Conservation (phyloP, 2,329 filamentous ascomycete species). For the Xylogone sp. region DNA sequence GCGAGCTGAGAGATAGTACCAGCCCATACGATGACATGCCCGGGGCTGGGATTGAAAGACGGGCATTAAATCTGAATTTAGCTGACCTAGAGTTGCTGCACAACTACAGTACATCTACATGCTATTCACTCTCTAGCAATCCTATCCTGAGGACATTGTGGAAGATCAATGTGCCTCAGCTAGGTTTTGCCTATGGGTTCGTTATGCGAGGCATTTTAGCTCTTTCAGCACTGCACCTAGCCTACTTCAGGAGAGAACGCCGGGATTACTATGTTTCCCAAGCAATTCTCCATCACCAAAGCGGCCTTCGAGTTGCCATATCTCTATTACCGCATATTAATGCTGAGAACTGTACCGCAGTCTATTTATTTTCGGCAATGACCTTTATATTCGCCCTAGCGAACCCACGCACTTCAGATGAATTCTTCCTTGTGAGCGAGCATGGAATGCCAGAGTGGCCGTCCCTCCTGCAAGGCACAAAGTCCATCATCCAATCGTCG, state of each 20-base stretch:
- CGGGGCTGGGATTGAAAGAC: not conserved
- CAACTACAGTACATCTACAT: constrained; percentile 47
- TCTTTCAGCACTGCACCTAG: constrained; percentile 45
- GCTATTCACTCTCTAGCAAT: constrained; percentile 40
- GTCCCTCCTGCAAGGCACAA: constrained; percentile 31
- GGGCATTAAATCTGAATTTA: constrained; percentile 27
- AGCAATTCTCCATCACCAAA: constrained; percentile 33
- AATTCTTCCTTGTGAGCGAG: constrained; percentile 32
- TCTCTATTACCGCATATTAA: constrained; percentile 29
- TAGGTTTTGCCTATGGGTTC: constrained; percentile 42
- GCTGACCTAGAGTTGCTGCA: constrained; percentile 49
- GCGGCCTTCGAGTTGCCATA: constrained; percentile 24
- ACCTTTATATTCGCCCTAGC: constrained; percentile 34
- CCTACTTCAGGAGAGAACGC: constrained; percentile 33
- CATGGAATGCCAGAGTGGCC: constrained; percentile 35
- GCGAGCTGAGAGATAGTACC: not conserved
- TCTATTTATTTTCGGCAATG: constrained; percentile 36
- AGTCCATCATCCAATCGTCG: constrained; percentile 28
- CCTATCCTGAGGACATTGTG: constrained; percentile 40
- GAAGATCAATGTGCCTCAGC: constrained; percentile 42
- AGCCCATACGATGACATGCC: not conserved
- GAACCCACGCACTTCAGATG: constrained; percentile 28
- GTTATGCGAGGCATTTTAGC: constrained; percentile 46
- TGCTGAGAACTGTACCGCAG: constrained; percentile 29
- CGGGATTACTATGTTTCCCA: constrained; percentile 35